phyloP scores from a whole-genome alignment of 2,329 filamentous ascomycete species.

The Fusarium nelsonii region DNA sequence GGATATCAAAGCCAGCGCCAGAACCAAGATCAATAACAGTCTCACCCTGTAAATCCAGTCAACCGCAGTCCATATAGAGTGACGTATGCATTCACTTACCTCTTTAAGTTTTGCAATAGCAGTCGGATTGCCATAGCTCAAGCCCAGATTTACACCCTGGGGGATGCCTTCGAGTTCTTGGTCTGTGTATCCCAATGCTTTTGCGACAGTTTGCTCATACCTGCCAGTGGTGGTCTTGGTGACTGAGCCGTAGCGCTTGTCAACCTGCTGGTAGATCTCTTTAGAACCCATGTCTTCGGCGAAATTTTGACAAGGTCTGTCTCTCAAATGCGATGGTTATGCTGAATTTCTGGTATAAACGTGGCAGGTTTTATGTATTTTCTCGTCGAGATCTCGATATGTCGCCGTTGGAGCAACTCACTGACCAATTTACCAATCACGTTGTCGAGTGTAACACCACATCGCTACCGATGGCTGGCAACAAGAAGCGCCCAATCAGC shows the following conservation, averaged over 20 bases:
- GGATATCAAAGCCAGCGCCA: constrained; percentile 8
- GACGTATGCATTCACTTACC: rapidly evolving
- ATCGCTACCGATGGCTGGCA: not conserved
- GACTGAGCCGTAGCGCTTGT: constrained; percentile 1
- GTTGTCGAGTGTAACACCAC: not conserved
- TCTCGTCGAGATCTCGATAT: not conserved
- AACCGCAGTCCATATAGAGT: rapidly evolving
- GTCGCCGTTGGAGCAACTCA: not conserved
- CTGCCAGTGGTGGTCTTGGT: not conserved
- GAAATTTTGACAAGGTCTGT: no score
- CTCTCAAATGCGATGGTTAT: no score
- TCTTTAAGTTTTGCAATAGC: not conserved
- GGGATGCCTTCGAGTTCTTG: constrained; percentile 9
- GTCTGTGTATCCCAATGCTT: constrained; percentile 13
- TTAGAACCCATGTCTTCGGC: not conserved
- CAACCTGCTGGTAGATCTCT: constrained; percentile 3
- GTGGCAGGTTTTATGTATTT: not conserved
- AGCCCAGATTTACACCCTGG: not conserved
- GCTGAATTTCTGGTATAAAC: no score
- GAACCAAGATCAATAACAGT: constrained; percentile 11
- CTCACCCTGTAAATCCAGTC: not conserved
- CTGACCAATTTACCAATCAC: not conserved
- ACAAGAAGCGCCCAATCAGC: not conserved
- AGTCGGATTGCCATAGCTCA: constrained; percentile 10
- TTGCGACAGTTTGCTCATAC: constrained; percentile 6